phyloP scores from a whole-genome alignment of 345 rosid genomes.

The Gossypium mustelinum region DNA sequence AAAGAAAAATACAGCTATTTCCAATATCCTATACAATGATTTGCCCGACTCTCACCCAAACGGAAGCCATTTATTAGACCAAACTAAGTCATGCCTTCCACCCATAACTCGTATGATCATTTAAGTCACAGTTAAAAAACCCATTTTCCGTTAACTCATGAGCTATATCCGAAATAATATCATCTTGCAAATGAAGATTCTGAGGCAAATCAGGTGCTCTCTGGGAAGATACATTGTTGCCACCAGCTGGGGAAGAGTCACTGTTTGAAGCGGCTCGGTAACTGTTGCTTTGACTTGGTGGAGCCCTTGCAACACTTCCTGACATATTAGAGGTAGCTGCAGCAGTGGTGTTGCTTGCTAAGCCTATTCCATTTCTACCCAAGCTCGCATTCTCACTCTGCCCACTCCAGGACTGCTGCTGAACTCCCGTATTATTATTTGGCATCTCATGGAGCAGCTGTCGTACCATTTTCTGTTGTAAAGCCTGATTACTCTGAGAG shows the following conservation, averaged over 20 bases:
- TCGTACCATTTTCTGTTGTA: constrained; percentile 76
- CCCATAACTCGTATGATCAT: constrained; percentile 49
- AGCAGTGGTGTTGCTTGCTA: constrained; percentile 36
- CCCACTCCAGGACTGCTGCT: constrained; percentile 40
- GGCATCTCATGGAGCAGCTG: constrained; percentile 77
- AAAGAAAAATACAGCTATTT: constrained; percentile 25
- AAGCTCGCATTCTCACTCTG: constrained; percentile 34
- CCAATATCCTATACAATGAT: constrained; percentile 39
- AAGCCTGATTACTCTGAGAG: constrained; percentile 53
- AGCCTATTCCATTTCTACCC: constrained; percentile 34
- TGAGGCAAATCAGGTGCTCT: constrained; percentile 45
- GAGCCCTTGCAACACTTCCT: constrained; percentile 38
- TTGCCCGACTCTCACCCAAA: constrained; percentile 17
- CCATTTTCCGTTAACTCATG: constrained; percentile 56
- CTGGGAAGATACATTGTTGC: constrained; percentile 38
- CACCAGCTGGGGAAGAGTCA: constrained; percentile 47
- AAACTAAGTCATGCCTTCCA: constrained; percentile 54
- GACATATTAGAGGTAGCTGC: constrained; percentile 35
- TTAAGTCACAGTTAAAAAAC: constrained; percentile 64
- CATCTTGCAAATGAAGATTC: constrained; percentile 50
- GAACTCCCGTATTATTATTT: constrained; percentile 38
- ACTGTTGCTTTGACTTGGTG: constrained; percentile 54
- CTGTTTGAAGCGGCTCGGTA: constrained; percentile 59
- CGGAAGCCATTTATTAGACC: constrained; percentile 18
- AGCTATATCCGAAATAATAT: constrained; percentile 53